phyloP scores from a whole-genome alignment of 2,329 filamentous ascomycete genomes.

The Talaromyces sp. region DNA sequence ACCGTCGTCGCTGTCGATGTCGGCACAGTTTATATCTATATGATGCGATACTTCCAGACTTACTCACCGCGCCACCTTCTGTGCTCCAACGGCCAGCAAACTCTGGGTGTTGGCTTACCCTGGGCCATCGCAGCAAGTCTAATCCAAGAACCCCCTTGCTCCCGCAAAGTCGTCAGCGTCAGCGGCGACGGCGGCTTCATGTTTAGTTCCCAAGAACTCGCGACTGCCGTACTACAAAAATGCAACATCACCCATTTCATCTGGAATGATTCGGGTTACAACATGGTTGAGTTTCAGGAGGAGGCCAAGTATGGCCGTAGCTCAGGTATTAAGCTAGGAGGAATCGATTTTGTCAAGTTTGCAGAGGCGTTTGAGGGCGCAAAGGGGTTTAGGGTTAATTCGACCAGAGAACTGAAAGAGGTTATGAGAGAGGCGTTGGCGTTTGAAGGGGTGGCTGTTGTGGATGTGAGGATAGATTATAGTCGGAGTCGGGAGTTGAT shows the following conservation, averaged over 20 bases:
- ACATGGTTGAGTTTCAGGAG: conserved; percentile 21
- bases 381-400: conserved; percentile 12
- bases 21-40: conserved; percentile 20
- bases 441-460: conserved; percentile 17
- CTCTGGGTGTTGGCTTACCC: conserved; percentile 16
- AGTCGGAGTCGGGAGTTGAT: conserved; percentile 19
- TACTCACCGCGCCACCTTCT: conserved; percentile 19
- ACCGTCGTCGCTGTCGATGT: conserved; percentile 19
- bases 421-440: conserved; percentile 17
- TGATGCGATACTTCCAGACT: conserved; percentile 20
- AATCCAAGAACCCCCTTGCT: conserved; percentile 15
- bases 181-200: conserved; percentile 21
- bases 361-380: conserved; percentile 17
- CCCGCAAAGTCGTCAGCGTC: conserved; percentile 18
- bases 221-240: conserved; percentile 15
- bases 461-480: conserved; percentile 20
- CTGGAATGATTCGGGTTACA: conserved; percentile 20
- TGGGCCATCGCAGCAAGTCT: conserved; percentile 19
- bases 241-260: conserved; percentile 22
- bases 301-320: conserved; percentile 21
- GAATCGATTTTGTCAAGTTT: conserved; percentile 19
- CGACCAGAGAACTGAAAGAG: conserved; percentile 9
- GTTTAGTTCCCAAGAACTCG: conserved; percentile 19
- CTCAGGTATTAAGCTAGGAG: conserved; percentile 17
- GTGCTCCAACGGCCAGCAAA: conserved; percentile 20